Conservation (phyloP, 495 filamentous ascomycete species). For the Penicillium simplicissimum region DNA sequence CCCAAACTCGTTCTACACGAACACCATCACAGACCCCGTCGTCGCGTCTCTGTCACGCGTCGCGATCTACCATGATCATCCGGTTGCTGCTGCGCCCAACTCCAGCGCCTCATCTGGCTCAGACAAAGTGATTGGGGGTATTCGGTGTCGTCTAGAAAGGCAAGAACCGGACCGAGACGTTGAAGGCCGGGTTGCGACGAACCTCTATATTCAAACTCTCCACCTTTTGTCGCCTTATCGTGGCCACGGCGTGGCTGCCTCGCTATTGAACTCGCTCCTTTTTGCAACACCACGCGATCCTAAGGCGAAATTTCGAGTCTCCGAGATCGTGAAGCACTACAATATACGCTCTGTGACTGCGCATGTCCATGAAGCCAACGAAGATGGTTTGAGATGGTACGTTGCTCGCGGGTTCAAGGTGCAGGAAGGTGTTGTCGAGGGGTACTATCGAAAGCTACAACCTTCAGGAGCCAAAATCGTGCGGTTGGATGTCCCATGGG, state of each 20-base stretch:
- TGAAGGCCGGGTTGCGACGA: constrained; percentile 34
- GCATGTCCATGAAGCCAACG: constrained; percentile 93
- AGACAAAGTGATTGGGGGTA: constrained; percentile 73
- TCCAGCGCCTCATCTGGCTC: constrained; percentile 29
- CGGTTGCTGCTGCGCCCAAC: constrained; percentile 40
- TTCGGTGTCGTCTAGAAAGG: constrained; percentile 77
- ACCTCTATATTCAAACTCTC: constrained; percentile 87
- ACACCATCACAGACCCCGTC: constrained; percentile 65
- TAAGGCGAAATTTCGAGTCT: constrained; percentile 30
- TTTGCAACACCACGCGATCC: constrained; percentile 45
- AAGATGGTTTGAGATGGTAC: constrained; percentile 88
- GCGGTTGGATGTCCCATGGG: constrained; percentile 45
- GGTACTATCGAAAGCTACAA: constrained; percentile 83
- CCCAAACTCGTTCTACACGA: constrained; percentile 80
- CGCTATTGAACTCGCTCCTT: constrained; percentile 59
- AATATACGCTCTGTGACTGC: constrained; percentile 65
- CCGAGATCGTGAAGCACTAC: constrained; percentile 52
- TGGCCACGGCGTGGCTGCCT: constrained; percentile 71
- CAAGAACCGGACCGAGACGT: constrained; percentile 27
- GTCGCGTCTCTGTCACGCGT: constrained; percentile 74
- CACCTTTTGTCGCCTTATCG: constrained; percentile 82
- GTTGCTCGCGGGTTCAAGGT: constrained; percentile 70
- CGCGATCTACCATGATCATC: constrained; percentile 64
- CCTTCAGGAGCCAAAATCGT: constrained; percentile 81
- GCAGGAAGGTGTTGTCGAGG: constrained; percentile 58